A percentile compares a stretch with the other conserved stretches of the same genome.
Conservation (phyloP, 1,284 basidiomycete genomes). For the Cryptococcus deneoformans region DNA sequence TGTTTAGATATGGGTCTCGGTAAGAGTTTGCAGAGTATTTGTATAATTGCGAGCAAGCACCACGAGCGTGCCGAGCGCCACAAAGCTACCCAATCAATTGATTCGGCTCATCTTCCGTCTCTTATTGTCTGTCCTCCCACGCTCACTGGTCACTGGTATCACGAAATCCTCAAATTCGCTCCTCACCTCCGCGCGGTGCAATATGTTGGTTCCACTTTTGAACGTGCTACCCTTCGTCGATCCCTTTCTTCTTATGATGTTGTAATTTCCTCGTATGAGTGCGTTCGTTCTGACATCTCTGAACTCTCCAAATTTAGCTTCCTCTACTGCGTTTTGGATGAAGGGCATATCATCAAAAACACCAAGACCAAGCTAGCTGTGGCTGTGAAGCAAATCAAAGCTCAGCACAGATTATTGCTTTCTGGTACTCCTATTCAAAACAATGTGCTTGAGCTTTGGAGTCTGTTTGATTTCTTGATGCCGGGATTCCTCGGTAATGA, state of each 20-base stretch:
- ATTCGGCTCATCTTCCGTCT: conserved; percentile 84
- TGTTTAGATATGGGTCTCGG: conserved; percentile 91
- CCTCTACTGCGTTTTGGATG: conserved; percentile 96
- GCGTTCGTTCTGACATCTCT: conserved; percentile 90
- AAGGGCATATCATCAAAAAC: conserved; percentile 99
- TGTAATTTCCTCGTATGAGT: conserved; percentile 96
- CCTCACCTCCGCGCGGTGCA: conserved; percentile 80
- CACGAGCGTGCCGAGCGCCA: conserved; percentile 74
- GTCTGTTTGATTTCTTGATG: conserved; percentile 99
- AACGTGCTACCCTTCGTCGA: conserved; percentile 70
- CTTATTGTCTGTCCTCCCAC: conserved; percentile 97
- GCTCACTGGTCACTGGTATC: conserved; percentile 97
- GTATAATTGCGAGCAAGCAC: conserved; percentile 93
- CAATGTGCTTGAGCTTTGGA: conserved; percentile 98
- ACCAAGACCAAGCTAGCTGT: conserved; percentile 97
- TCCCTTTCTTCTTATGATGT: conserved; percentile 71
- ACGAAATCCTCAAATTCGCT: conserved; percentile 93
- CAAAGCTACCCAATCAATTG: conserved; percentile 66
- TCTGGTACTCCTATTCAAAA: conserved; percentile 99
- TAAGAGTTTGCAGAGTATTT: conserved; percentile 97
- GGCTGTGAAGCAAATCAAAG: conserved; percentile 86
- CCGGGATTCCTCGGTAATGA: conserved; percentile 97
- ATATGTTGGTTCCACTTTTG: conserved; percentile 86
- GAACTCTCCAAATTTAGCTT: conserved; percentile 73
- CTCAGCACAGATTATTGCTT: conserved; percentile 89